These are phyloP conservation scores for Aspergillus costaricaensis DNA, from an alignment of 2,329 filamentous ascomycete genomes.

Conservation along the genomic window DNA sequence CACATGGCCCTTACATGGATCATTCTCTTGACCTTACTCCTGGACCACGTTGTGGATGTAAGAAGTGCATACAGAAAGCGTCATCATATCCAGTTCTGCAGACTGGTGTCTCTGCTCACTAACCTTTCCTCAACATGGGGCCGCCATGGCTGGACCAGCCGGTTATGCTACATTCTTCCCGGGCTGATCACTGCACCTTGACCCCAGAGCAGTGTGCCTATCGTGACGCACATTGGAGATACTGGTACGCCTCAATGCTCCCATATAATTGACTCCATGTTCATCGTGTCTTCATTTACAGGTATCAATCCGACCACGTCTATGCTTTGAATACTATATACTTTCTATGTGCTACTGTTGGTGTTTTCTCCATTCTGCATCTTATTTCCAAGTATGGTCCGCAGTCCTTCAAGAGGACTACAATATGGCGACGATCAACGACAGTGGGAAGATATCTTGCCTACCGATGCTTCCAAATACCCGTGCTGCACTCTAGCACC, in stretches of 20 bases:
- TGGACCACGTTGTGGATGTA: not conserved
- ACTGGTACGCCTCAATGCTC: constrained; percentile 28
- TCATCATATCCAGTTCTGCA: not conserved
- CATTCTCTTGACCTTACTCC: not conserved
- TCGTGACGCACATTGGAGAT: constrained; percentile 30
- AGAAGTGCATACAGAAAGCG: not conserved
- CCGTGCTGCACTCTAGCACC: constrained; percentile 43
- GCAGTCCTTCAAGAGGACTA: constrained; percentile 25
- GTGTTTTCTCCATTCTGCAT: constrained; percentile 49
- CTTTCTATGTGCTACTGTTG: constrained; percentile 54
- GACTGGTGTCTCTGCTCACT: not conserved
- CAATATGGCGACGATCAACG: constrained; percentile 35
- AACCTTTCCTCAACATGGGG: constrained; percentile 7
- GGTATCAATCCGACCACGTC: constrained; percentile 58
- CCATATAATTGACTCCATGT: not conserved
- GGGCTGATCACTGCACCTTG: constrained; percentile 31
- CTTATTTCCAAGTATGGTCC: constrained; percentile 36
- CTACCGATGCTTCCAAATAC: constrained; percentile 44
- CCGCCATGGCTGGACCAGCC: constrained; percentile 36
- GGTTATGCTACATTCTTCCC: constrained; percentile 35
- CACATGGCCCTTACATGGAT: not conserved
- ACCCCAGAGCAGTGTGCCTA: constrained; percentile 34
- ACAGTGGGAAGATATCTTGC: constrained; percentile 45
- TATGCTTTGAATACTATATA: constrained; percentile 57
- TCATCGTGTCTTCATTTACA: constrained; percentile 23